A percentile compares a stretch with the other conserved stretches of the same genome.
These are phyloP conservation scores for Paracamarosporium sp. DNA, from an alignment of 2,329 filamentous ascomycete genomes.

Conservation along the genomic window DNA sequence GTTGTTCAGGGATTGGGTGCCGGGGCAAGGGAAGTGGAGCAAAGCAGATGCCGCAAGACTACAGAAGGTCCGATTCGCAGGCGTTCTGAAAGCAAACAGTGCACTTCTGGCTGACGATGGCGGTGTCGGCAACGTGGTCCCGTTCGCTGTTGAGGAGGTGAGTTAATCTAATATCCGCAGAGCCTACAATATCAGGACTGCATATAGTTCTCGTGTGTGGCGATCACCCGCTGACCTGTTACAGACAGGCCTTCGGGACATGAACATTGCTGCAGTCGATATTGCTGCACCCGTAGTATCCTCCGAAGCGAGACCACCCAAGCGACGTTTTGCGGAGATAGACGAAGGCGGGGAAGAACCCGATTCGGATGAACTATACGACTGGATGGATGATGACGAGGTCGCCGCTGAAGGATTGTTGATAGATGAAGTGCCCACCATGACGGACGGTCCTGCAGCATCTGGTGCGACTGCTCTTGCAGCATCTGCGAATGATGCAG, in stretches of 20 bases:
- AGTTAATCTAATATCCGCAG: conserved; percentile 46
- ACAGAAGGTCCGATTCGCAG: conserved; percentile 49
- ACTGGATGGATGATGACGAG: conserved; percentile 71
- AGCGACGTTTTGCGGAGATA: conserved; percentile 65
- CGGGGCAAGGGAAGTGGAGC: conserved; percentile 34
- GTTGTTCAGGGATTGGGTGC: conserved; percentile 75
- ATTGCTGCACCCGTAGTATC: conserved; percentile 30
- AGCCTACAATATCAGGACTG: conserved; percentile 28
- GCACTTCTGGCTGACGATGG: conserved; percentile 48
- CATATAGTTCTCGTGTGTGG: conserved; percentile 15
- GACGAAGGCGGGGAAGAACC: conserved; percentile 67
- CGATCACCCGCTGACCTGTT: conserved; percentile 29
- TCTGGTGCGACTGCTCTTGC: conserved; percentile 18
- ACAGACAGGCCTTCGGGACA: conserved; percentile 41
- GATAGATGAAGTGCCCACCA: conserved; percentile 36
- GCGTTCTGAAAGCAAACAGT: conserved; percentile 53
- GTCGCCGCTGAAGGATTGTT: conserved; percentile 50
- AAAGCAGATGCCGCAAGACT: conserved; percentile 36
- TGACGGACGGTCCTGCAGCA: conserved; percentile 17
- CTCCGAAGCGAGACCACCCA: conserved; percentile 52
- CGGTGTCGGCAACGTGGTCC: conserved; percentile 57
- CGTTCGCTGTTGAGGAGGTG: conserved; percentile 54
- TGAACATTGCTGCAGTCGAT: conserved; percentile 38
- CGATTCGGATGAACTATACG: conserved; percentile 71
- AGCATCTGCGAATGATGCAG: conserved; percentile 14